Evolutionary conservation across 169 alveolate genomes (phyloP).

Genomic region (Amoebophrya sp.): DNA sequence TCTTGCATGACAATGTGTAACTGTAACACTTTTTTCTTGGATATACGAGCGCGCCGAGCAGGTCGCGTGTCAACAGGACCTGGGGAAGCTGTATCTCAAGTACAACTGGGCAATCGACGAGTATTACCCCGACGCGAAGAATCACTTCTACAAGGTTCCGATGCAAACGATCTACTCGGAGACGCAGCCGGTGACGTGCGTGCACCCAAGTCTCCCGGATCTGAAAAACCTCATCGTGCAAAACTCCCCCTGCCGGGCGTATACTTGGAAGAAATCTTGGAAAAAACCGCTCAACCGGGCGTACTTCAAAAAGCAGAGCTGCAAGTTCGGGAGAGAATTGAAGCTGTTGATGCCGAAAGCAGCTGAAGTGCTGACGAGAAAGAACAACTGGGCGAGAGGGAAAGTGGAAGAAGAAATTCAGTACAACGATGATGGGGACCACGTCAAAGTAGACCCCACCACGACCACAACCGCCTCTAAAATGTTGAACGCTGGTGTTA

Average conservation of each 20-base stretch:
- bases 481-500: background rate
- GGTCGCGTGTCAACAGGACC: background rate
- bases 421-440: background rate
- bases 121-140: background rate
- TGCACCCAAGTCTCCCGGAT: background rate
- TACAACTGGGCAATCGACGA: background rate
- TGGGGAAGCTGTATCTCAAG: background rate
- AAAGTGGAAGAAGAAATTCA: background rate
- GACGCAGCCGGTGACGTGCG: background rate
- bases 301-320: conserved; percentile 4
- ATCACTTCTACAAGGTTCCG: background rate
- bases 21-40: no score
- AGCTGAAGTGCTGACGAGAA: no score
- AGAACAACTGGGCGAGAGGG: background rate
- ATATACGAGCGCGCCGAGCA: no score
- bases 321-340: background rate
- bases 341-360: background rate
- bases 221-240: background rate
- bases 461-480: background rate
- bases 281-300: conserved; percentile 16
- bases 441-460: background rate
- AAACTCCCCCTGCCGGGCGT: background rate
- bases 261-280: background rate
- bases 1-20: no score
- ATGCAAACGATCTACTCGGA: background rate